Percentiles rank a stretch among this genome's conserved stretches.
These are phyloP conservation scores for Boletellus ananas DNA, from an alignment of 768 basidiomycete genomes.

Conservation along the genomic window DNA sequence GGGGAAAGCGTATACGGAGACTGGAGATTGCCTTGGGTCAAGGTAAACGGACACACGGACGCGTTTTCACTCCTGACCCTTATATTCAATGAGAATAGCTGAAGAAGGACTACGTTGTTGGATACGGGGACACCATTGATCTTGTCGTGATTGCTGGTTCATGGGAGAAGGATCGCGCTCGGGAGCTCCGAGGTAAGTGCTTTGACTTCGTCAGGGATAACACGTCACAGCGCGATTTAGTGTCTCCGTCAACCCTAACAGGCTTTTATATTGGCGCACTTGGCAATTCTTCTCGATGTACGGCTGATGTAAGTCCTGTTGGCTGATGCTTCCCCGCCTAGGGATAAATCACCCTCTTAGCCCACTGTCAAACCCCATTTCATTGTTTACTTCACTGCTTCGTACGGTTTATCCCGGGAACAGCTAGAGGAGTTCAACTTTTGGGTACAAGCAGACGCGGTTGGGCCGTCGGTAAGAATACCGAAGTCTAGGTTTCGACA, in stretches of 20 bases:
- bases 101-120: constrained; percentile 86
- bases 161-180: constrained; percentile 77
- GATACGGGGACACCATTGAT: constrained; percentile 78
- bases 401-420: constrained; percentile 68
- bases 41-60: constrained; percentile 36
- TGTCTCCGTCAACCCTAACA: constrained; percentile 66
- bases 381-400: constrained; percentile 68
- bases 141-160: constrained; percentile 71
- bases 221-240: constrained; percentile 33
- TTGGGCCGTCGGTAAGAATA: constrained; percentile 20
- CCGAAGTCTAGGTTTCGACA: background rate
- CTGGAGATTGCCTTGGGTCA: constrained; percentile 70
- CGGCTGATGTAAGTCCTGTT: constrained; percentile 34
- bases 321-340: background rate
- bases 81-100: constrained; percentile 35
- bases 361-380: constrained; percentile 52
- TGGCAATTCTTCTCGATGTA: constrained; percentile 44
- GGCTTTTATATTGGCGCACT: constrained; percentile 78
- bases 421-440: constrained; percentile 74
- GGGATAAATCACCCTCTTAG: constrained; percentile 27
- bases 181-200: constrained; percentile 65
- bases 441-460: constrained; percentile 38
- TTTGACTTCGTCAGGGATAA: background rate
- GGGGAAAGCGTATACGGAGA: constrained; percentile 67
- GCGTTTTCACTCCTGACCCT: constrained; percentile 13